Evolutionary conservation across 176 grass and related monocot genomes (phyloP), one percentile per base, ranked within the genome.

Genomic region (Eragrostis nindensis): DNA sequence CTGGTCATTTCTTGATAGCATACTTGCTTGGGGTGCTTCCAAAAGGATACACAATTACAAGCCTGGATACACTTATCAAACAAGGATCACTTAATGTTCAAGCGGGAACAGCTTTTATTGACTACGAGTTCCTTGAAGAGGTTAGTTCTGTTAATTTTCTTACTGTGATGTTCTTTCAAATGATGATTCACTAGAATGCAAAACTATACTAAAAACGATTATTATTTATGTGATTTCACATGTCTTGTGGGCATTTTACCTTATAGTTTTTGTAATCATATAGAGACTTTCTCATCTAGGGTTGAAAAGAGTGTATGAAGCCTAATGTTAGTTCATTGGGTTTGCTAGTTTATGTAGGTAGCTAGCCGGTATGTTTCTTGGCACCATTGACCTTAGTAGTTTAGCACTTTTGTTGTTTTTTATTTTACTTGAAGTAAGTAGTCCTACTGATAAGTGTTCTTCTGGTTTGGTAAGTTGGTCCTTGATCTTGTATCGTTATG

Each of bases 41-140:
- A 7, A 92, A 92, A 66, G 89, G 83, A 59, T 97, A 94, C 46
- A 86, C 89, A n/a, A 88, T 97, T 70, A 90, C 91, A 88, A 89
- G 91, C 66, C 88, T 86, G 24, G 91, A 94, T 68, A 85, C 87
- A 63, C 74, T 94, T 39, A 79, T 40, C 11, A 92, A 97, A 84
- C 75, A 88, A 71, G 87, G 89, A 62, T 92, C 83, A 0, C 57
- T 97, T 30, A 97, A 97, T 72, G 87, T 94, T 69, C 94, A 97
- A 94, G 94, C 94, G 56, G 91, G 91, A 50, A 92, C 87, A 45
- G 85, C 94, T 88, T 97, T 97, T 90, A 91, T 97, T 63, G 91
- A 94, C 70, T 92, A 63, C 71, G 91, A 97, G 80, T 97, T 97
- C n/a, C 52, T 94, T 82, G 62, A 90, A 77, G 91, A 97, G 86